Base-by-base conservation (phyloP, 331 rosid genomes). In the Acacia pycnantha region DNA sequence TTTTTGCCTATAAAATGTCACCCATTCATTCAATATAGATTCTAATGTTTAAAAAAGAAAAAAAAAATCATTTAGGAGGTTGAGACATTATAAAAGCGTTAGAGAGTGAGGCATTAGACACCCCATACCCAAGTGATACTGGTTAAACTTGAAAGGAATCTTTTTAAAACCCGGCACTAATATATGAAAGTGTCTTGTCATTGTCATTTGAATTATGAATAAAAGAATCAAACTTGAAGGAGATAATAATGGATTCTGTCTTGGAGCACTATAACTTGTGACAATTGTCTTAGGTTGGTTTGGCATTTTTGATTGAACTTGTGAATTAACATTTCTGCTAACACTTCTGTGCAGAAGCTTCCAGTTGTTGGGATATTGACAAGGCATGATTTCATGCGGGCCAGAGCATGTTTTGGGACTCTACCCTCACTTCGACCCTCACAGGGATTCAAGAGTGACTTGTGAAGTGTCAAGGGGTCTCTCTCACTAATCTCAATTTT, bases 331-430 rank as follows among this genome's bases (percentile, higher is more conserved):
- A 3, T 77, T 40, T 35, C 62, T 56, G 31, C 13, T 80, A 71
- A 67, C 68, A 62, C 6, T 13, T 13, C 21, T 81, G 27, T 84
- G 88, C 95, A 85, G 91, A 87, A 87, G 77, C 90, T 87, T 68
- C 93, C 92, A 1, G 59, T 84, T n/a, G 90, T 77, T 68, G 92
- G 92, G 65, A 89, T 91, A 65, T 84, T 91, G 67, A 91, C 91
- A 1, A 70, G 93, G 61, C 96, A 91, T 27, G 91, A 91, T 81
- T 88, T 91, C 80, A 84, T 88, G n/a, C n/a, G n/a, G n/a, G 93
- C 83, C 88, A 0, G 92, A 86, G 78, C 92, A 86, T 75, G 31
- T 89, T 13, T 62, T 91, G 82, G 88, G 88, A 82, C 92, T 89
- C 18, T 86, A 83, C 75, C 90, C 92, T 14, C 80, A 86, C 41